These are phyloP conservation scores for Seiridium cupressi DNA, from an alignment of 2,329 filamentous ascomycete species.

Conservation along the genomic window DNA sequence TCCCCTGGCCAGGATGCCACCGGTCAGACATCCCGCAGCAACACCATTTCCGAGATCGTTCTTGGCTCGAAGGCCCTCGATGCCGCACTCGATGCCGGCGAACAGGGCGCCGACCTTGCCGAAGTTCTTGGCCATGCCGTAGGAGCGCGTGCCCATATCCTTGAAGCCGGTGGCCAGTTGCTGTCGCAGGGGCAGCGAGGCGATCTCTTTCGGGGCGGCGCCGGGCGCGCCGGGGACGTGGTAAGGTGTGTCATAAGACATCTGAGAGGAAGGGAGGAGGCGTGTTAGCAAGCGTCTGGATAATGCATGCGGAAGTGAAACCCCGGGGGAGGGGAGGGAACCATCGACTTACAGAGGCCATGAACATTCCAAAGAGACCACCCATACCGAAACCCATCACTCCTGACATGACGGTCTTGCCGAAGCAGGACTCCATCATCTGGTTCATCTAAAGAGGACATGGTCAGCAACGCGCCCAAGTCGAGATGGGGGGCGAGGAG, in stretches of 20 bases:
- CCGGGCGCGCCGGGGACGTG: constrained; percentile 41
- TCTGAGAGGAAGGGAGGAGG: constrained; percentile 48
- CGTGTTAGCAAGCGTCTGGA: background rate
- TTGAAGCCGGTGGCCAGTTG: constrained; percentile 85
- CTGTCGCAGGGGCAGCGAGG: constrained; percentile 74
- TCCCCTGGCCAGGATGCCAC: constrained; percentile 80
- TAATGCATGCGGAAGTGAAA: background rate
- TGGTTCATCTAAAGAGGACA: constrained; percentile 62
- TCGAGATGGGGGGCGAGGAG: no score
- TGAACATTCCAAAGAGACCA: constrained; percentile 93
- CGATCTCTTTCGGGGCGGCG: constrained; percentile 35
- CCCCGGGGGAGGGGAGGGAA: background rate
- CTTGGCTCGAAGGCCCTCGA: constrained; percentile 89
- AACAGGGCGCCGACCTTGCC: constrained; percentile 90
- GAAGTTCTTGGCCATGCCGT: constrained; percentile 88
- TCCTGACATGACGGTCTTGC: constrained; percentile 85
- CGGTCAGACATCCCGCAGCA: constrained; percentile 85
- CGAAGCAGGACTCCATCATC: constrained; percentile 88
- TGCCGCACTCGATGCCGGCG: constrained; percentile 89
- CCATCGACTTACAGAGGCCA: constrained; percentile 75
- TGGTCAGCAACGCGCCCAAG: background rate
- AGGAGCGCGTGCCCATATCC: constrained; percentile 88
- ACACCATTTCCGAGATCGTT: constrained; percentile 91
- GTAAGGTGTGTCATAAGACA: constrained; percentile 96
- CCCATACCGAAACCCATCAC: constrained; percentile 94